Conservation (phyloP, 495 filamentous ascomycete species). For the Wilcoxina mikolae region DNA sequence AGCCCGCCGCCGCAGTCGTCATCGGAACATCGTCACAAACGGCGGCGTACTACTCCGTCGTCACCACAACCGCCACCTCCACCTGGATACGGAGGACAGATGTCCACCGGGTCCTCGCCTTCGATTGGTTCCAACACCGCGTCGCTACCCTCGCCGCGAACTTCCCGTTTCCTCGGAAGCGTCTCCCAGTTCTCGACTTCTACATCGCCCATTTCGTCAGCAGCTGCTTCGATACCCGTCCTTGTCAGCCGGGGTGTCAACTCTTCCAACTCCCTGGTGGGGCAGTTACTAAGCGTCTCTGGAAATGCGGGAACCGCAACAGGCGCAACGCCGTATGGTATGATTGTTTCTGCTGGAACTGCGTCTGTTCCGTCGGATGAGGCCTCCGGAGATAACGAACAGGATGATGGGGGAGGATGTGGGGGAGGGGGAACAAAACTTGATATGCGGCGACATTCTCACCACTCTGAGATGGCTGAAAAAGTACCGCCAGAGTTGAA, state of each 20-base stretch:
- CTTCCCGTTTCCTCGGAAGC: not conserved
- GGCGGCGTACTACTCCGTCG: conserved; percentile 9
- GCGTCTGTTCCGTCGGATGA: not conserved
- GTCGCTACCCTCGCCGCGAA: conserved; percentile 6
- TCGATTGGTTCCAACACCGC: conserved; percentile 19
- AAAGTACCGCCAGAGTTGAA: conserved; percentile 7
- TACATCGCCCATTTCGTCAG: not conserved
- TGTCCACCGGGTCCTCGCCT: conserved; percentile 22
- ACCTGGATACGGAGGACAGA: conserved; percentile 15
- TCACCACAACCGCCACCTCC: conserved; percentile 4
- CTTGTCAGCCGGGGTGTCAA: not conserved
- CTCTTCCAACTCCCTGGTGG: conserved; percentile 5
- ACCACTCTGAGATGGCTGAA: not conserved
- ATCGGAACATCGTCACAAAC: conserved; percentile 2
- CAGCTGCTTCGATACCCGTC: not conserved
- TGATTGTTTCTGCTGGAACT: conserved; percentile 7
- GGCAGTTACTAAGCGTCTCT: conserved; percentile 1
- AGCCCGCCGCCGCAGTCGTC: not conserved
- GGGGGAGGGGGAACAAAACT: conserved; percentile 7
- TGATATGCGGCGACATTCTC: not conserved
- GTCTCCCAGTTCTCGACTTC: not conserved
- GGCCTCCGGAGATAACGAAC: not conserved
- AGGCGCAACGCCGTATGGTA: conserved; percentile 9
- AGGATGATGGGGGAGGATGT: conserved; percentile 12
- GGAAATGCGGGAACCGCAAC: conserved; percentile 2